Base-by-base conservation (phyloP, 306 rosid species). In the Inga laurina region DNA sequence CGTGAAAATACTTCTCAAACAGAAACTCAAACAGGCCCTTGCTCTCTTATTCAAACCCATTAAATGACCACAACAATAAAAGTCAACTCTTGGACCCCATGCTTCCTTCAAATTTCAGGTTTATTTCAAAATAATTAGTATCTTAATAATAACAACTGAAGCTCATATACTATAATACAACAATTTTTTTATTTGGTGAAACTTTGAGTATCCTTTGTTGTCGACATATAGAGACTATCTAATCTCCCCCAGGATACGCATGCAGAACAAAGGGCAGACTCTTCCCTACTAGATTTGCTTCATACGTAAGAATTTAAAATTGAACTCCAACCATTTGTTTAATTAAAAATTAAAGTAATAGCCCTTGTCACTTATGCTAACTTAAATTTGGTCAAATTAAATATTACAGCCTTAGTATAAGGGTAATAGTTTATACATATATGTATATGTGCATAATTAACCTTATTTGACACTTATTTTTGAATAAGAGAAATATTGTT, bases 21-120 rank as follows among this genome's bases (percentile, higher is more conserved):
- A 27, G 1, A 27, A 27, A 27, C 30, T 27, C 30, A 27, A 27
- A 27, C 30, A 27, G 30, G 30, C 30, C 30, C 19, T 7, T 21
- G 6, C 30, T 21, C 35, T 44, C 59, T 66, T 12, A 46, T 70
- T 54, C 32, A 43, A 69, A n/a, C 61, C 86, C 82, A 89, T 88
- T 77, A 66, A 89, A 87, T 83, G 88, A 83, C 35, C 54, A 72
- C 32, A 59, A 13, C 39, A 27, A 27, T 27, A 78, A 64, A 78
- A 88, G 92, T 91, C 97, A 91, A 93, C 91, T 85, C 91, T 75
- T 27, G n/a, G 56, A 44, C 70, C 70, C 87, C 86, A 85, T 49
- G 79, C 88, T 76, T 86, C 92, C 93, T 79, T 83, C 81, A 82
- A n/a, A 21, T 57, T n/a, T 57, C 14, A 56, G 22, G 21, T 56